Percentiles rank a stretch among this genome's conserved stretches.
phyloP scores from a whole-genome alignment of 331 rosid genomes.

The Pyrus hybrid region DNA sequence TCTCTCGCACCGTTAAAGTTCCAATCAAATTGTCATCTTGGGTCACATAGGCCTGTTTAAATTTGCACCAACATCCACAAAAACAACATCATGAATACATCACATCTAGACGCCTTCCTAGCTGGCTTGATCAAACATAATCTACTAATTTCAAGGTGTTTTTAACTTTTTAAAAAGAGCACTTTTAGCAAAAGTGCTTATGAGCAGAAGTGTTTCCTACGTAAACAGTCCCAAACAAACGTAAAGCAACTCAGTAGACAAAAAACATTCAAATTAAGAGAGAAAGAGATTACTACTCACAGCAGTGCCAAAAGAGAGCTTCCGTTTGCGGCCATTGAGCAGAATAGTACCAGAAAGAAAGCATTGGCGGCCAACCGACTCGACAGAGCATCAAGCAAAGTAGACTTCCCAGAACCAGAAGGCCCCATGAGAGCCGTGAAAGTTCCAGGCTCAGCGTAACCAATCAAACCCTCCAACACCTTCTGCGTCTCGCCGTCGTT shows the following conservation, averaged over 20 bases:
- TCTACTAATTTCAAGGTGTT: not conserved
- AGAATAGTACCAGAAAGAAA: conserved; percentile 77
- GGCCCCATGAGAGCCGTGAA: conserved; percentile 97
- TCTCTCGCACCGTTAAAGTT: conserved; percentile 79
- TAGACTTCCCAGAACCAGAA: conserved; percentile 94
- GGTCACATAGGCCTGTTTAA: conserved; percentile 80
- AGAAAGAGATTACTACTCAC: conserved; percentile 31
- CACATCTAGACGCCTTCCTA: not conserved
- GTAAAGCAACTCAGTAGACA: not conserved
- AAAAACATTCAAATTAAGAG: not conserved
- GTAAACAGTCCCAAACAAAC: not conserved
- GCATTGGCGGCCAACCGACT: conserved; percentile 90
- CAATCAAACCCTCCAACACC: conserved; percentile 69
- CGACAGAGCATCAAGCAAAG: conserved; percentile 90
- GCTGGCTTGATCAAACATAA: not conserved
- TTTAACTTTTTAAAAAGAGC: not conserved
- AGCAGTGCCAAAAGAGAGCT: conserved; percentile 91
- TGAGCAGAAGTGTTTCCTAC: not conserved
- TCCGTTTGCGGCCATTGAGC: conserved; percentile 86
- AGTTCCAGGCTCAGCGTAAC: conserved; percentile 91
- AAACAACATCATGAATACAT: not conserved
- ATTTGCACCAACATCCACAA: not conserved
- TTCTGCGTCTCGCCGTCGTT: conserved; percentile 78
- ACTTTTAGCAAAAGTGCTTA: not conserved
- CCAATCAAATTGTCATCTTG: conserved; percentile 98